phyloP scores from a whole-genome alignment of 768 basidiomycete genomes.

The Galerina marginata region DNA sequence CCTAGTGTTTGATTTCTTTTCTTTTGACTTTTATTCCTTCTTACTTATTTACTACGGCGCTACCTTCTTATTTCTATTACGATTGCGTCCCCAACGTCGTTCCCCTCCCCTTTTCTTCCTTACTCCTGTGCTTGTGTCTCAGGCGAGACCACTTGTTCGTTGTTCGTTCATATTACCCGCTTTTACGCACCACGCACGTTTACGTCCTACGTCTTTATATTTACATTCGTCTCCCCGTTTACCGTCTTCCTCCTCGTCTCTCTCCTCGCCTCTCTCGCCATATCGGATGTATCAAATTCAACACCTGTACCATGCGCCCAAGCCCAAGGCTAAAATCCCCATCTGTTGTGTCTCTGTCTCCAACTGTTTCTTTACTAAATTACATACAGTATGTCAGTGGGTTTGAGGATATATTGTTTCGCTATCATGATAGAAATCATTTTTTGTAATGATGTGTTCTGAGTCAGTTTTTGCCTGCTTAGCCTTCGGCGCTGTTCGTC shows the following conservation, averaged over 20 bases:
- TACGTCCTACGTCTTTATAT: slow-evolving; percentile 8
- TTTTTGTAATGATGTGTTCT: too few species aligned
- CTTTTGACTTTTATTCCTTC: slow-evolving; percentile 5
- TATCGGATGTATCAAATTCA: slow-evolving; percentile 42
- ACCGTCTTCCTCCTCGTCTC: slow-evolving; percentile 13
- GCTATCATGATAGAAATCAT: too few species aligned
- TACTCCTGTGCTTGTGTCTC: neutral
- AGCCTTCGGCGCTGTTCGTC: too few species aligned
- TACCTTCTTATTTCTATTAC: slow-evolving; percentile 12
- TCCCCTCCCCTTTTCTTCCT: slow-evolving; percentile 8
- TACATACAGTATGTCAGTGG: too few species aligned
- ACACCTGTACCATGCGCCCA: slow-evolving; percentile 24
- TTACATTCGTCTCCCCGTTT: slow-evolving; percentile 9
- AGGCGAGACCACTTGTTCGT: too few species aligned
- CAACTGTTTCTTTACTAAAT: too few species aligned
- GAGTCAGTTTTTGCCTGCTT: too few species aligned
- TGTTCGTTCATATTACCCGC: too few species aligned
- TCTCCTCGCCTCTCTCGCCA: slow-evolving; percentile 14
- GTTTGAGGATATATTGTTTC: too few species aligned
- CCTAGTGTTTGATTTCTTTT: slow-evolving; percentile 6
- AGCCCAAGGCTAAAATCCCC: slow-evolving; percentile 5
- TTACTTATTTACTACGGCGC: slow-evolving; percentile 9
- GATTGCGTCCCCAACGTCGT: neutral
- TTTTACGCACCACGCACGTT: neutral
- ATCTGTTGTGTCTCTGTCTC: neutral